Conservation (phyloP, 1,284 basidiomycete species). For the Malassezia obtusa region DNA sequence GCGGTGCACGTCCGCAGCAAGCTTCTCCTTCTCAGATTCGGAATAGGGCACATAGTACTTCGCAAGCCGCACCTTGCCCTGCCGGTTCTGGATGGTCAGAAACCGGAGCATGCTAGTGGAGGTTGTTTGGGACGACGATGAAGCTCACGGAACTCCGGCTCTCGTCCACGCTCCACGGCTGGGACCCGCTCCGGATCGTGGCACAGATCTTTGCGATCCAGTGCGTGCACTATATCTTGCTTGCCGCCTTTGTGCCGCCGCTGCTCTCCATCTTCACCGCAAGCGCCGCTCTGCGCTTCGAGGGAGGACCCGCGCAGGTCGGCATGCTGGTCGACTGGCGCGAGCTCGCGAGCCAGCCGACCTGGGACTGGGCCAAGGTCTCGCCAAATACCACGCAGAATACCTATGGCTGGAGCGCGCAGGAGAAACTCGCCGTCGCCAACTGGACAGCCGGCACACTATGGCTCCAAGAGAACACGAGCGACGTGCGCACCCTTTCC, state of each 20-base stretch:
- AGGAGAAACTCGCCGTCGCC: constrained; percentile 49
- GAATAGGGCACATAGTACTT: constrained; percentile 82
- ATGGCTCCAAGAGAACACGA: constrained; percentile 55
- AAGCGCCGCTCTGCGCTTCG: constrained; percentile 62
- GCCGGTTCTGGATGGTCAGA: constrained; percentile 87
- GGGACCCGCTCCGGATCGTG: constrained; percentile 15
- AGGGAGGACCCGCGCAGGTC: constrained; percentile 71
- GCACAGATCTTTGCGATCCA: constrained; percentile 16
- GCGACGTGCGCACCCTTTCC: not conserved
- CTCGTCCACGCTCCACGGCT: constrained; percentile 16
- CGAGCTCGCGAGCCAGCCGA: constrained; percentile 61
- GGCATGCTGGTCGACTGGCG: constrained; percentile 97
- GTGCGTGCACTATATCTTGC: constrained; percentile 13
- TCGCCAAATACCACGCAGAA: constrained; percentile 9
- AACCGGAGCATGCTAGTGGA: constrained; percentile 67
- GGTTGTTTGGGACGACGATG: not conserved
- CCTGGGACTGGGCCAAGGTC: constrained; percentile 56
- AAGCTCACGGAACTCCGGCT: constrained; percentile 11
- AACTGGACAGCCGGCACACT: constrained; percentile 68
- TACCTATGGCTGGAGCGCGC: too few relatives aligned
- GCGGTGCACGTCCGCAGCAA: constrained; percentile 88
- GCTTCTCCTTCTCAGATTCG: constrained; percentile 60
- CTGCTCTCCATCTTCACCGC: constrained; percentile 16
- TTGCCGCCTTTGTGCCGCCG: constrained; percentile 18
- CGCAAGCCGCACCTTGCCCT: constrained; percentile 89